A percentile compares a stretch with the other conserved stretches of the same genome.
Evolutionary conservation across 306 rosid species (phyloP).

Genomic region (Castanospermum australe): DNA sequence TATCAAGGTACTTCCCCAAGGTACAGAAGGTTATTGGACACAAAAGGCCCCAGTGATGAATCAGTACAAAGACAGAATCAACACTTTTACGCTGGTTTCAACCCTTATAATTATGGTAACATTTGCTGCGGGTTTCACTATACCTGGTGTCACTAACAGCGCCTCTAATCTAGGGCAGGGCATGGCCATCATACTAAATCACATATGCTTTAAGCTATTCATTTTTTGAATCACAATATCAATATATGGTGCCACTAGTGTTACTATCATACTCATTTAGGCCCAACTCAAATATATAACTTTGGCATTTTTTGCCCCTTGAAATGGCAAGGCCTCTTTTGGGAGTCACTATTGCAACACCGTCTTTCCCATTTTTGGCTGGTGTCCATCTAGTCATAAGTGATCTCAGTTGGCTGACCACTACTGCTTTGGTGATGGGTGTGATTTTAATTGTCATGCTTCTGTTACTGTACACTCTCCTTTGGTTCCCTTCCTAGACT

Average conservation of each 20-base stretch:
- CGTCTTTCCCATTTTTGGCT: constrained; percentile 33
- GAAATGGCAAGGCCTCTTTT: constrained; percentile 3
- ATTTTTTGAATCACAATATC: constrained; percentile 28
- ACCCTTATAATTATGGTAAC: constrained; percentile 18
- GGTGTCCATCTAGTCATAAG: constrained; percentile 23
- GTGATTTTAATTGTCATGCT: background rate
- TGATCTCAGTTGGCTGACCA: constrained; percentile 19
- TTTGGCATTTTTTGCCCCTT: background rate
- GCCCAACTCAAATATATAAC: constrained; percentile 13
- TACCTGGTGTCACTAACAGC: constrained; percentile 17
- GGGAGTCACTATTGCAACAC: constrained; percentile 23
- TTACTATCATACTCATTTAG: constrained; percentile 24
- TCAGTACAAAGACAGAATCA: background rate
- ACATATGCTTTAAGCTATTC: background rate
- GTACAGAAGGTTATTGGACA: too few relatives aligned
- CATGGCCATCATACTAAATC: background rate
- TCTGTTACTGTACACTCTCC: background rate
- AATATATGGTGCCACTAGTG: constrained; percentile 20
- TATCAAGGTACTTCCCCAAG: background rate
- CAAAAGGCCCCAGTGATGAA: background rate
- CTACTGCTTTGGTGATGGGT: background rate
- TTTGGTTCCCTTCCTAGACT: background rate
- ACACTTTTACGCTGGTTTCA: constrained; percentile 26
- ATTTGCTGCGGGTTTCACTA: constrained; percentile 29
- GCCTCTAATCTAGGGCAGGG: background rate